These are phyloP conservation scores for Zymoseptoria ardabiliae DNA, from an alignment of 2,329 filamentous ascomycete species.

Conservation along the genomic window DNA sequence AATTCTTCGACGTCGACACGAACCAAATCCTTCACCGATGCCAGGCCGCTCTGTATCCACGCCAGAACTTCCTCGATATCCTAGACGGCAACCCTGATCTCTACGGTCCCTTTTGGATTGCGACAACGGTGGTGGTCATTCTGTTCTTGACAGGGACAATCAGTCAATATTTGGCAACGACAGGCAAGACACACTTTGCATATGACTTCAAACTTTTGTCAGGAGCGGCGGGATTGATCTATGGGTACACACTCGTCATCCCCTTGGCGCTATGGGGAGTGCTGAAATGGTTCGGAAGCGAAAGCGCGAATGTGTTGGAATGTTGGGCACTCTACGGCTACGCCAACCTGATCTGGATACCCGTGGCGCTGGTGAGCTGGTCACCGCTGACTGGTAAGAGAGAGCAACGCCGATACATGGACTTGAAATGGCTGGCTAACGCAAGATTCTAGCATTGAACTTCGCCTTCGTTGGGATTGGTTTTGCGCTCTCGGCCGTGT, in stretches of 20 bases:
- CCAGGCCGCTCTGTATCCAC: conserved; percentile 79
- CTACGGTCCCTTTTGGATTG: conserved; percentile 98
- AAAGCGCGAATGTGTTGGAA: conserved; percentile 86
- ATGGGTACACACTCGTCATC: conserved; percentile 82
- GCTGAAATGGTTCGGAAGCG: conserved; percentile 90
- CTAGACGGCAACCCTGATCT: conserved; percentile 94
- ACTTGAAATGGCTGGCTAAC: conserved; percentile 7
- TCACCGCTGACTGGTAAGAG: conserved; percentile 61
- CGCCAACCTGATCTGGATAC: conserved; percentile 94
- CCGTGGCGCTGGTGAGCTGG: conserved; percentile 86
- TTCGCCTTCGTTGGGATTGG: conserved; percentile 88
- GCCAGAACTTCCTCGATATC: conserved; percentile 92
- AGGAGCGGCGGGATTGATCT: conserved; percentile 84
- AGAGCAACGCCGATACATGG: neutral
- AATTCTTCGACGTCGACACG: conserved; percentile 98
- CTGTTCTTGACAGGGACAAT: conserved; percentile 93
- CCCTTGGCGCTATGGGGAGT: conserved; percentile 80
- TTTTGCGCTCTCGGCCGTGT: conserved; percentile 73
- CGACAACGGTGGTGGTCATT: conserved; percentile 92
- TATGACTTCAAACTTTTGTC: conserved; percentile 89
- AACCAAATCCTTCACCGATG: conserved; percentile 80
- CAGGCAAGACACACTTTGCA: conserved; percentile 63
- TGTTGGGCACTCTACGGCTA: conserved; percentile 96
- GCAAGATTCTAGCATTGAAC: conserved; percentile 57
- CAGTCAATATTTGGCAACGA: conserved; percentile 72